Percentiles rank a stretch among this genome's conserved stretches.
Conservation (phyloP, 208 protist genomes). For the Trypanosoma theileri region DNA sequence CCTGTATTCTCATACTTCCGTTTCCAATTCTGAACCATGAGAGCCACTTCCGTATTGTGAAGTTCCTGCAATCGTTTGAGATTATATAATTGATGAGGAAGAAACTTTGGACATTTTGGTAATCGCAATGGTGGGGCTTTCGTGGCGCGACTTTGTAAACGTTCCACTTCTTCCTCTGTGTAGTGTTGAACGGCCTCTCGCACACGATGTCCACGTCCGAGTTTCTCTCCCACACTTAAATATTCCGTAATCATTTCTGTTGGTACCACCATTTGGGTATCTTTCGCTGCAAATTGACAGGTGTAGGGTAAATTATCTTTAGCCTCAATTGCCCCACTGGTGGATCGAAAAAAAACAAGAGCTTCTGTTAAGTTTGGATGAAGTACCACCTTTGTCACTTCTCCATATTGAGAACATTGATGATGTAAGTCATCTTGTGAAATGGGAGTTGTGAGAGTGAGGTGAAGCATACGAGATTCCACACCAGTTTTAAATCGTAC, state of each 20-base stretch:
- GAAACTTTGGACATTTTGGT: constrained; percentile 67
- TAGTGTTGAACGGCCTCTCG: constrained; percentile 63
- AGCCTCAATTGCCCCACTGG: constrained; percentile 76
- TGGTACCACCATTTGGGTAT: constrained; percentile 74
- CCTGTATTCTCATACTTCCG: constrained; percentile 43
- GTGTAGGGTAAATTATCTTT: constrained; percentile 70
- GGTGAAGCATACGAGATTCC: constrained; percentile 76
- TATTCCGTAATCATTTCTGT: constrained; percentile 82
- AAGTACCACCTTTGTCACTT: constrained; percentile 72
- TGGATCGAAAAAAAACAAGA: constrained; percentile 79
- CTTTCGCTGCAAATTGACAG: constrained; percentile 54
- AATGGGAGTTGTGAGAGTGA: constrained; percentile 49
- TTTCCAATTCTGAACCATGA: constrained; percentile 83
- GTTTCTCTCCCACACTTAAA: constrained; percentile 63
- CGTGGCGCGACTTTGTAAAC: constrained; percentile 41
- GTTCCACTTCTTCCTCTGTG: constrained; percentile 64
- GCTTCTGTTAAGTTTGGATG: constrained; percentile 87
- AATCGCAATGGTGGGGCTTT: constrained; percentile 72
- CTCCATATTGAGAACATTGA: constrained; percentile 70
- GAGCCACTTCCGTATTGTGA: constrained; percentile 75
- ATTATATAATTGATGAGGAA: constrained; percentile 82
- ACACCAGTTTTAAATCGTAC: constrained; percentile 84
- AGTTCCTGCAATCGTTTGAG: constrained; percentile 75
- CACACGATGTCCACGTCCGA: constrained; percentile 83
- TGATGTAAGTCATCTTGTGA: constrained; percentile 64